Evolutionary conservation across 163 green algal genomes (phyloP).

Genomic region (Scenedesmus sp.): DNA sequence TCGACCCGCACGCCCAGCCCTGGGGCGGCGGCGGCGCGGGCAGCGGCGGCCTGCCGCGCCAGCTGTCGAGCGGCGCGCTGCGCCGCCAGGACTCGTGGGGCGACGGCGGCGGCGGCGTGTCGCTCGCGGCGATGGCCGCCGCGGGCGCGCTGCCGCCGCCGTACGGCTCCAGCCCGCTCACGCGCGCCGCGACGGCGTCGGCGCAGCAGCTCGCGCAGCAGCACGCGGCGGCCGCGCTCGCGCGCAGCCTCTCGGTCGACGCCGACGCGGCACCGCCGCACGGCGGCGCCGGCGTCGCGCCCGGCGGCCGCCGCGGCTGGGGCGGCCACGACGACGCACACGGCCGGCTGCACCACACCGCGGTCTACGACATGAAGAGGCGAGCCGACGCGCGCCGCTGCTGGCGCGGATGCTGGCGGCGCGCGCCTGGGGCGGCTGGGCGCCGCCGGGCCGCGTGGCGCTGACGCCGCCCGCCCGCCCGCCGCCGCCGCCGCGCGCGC

Average conservation of each 20-base stretch:
- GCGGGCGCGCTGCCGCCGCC: constrained; percentile 7
- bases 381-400: neutral
- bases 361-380: constrained; percentile 70
- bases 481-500: neutral
- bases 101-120: too few relatives aligned
- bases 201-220: constrained; percentile 37
- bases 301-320: neutral
- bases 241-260: constrained; percentile 17
- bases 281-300: neutral
- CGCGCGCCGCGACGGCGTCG: neutral
- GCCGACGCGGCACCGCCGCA: neutral
- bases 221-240: constrained; percentile 20
- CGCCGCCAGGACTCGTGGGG: neutral
- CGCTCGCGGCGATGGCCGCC: neutral
- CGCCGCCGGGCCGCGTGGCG: neutral
- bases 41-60: neutral
- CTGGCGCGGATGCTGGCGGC: neutral
- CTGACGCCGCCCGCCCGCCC: neutral
- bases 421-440: neutral
- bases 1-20: too few relatives aligned
- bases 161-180: neutral
- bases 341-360: neutral
- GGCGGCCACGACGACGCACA: neutral
- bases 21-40: too few relatives aligned
- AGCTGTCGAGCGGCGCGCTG: neutral